These are phyloP conservation scores for Thielaviopsis punctulata DNA, from an alignment of 2,329 filamentous ascomycete genomes.

Conservation along the genomic window DNA sequence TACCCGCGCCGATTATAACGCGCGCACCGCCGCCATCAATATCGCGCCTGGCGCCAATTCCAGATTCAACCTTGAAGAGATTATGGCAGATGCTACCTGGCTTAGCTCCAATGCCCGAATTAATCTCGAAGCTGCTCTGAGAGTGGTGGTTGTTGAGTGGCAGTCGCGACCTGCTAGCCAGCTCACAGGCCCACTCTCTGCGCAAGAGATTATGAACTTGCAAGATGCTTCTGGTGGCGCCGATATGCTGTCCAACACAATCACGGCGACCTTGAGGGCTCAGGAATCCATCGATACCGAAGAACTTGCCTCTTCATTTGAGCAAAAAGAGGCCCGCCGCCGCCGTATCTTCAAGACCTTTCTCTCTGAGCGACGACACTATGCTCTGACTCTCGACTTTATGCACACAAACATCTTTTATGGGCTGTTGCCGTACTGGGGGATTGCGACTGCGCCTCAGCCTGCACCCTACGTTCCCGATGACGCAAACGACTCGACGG, in stretches of 20 bases:
- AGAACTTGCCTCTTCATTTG: conserved; percentile 40
- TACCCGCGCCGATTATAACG: conserved; percentile 58
- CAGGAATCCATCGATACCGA: conserved; percentile 33
- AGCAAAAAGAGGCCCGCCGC: conserved; percentile 43
- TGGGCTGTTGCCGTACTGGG: conserved; percentile 21
- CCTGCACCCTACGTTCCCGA: conserved; percentile 2
- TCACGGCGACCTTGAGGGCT: conserved; percentile 35
- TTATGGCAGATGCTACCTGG: conserved; percentile 79
- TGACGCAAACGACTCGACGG: conserved; percentile 1
- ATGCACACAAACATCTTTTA: conserved; percentile 31
- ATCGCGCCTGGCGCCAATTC: conserved; percentile 50
- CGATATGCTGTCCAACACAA: conserved; percentile 38
- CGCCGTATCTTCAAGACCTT: conserved; percentile 55
- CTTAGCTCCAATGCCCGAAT: conserved; percentile 61
- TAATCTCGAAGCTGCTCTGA: conserved; percentile 66
- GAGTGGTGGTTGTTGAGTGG: conserved; percentile 67
- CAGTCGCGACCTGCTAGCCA: conserved; percentile 62
- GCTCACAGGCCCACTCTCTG: conserved; percentile 53
- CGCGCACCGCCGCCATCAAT: conserved; percentile 74
- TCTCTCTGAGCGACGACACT: conserved; percentile 51
- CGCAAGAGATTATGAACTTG: conserved; percentile 60
- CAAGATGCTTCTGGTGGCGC: conserved; percentile 54
- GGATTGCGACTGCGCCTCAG: conserved; percentile 14
- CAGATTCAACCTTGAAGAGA: conserved; percentile 54
- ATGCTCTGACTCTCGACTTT: conserved; percentile 46